phyloP scores from a whole-genome alignment of 2,329 filamentous ascomycete species.

The Botryotinia calthae region DNA sequence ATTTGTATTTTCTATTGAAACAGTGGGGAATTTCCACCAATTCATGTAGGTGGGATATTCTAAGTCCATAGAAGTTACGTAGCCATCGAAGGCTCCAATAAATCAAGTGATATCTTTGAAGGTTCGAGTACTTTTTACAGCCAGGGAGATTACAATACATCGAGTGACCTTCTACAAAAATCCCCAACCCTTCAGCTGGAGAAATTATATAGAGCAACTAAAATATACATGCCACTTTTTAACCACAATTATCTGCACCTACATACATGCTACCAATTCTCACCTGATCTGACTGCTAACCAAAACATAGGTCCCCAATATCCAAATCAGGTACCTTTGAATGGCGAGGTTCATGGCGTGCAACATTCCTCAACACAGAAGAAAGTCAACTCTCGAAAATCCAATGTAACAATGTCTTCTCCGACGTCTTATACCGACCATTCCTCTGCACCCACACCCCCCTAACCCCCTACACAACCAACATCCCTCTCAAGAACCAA shows the following conservation, averaged over 20 bases:
- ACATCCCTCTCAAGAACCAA: slow-evolving; percentile 70
- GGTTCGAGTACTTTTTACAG: not conserved
- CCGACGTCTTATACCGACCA: slow-evolving; percentile 84
- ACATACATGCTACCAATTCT: not conserved
- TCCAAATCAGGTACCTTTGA: slow-evolving; percentile 37
- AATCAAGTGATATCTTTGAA: not conserved
- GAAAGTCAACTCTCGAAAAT: slow-evolving; percentile 53
- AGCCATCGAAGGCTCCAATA: not conserved
- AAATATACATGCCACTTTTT: not conserved
- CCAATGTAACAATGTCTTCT: slow-evolving; percentile 77
- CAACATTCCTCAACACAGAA: slow-evolving; percentile 66
- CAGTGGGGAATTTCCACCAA: not conserved
- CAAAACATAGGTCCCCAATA: slow-evolving; percentile 29
- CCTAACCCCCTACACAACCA: slow-evolving; percentile 62
- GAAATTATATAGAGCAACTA: not conserved
- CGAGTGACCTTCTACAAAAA: not conserved
- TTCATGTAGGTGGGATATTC: not conserved
- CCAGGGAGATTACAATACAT: not conserved
- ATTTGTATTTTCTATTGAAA: not conserved
- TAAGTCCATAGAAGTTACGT: not conserved
- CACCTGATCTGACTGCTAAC: slow-evolving; percentile 22
- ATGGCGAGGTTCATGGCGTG: slow-evolving; percentile 85
- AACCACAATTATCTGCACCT: not conserved
- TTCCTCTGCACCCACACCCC: slow-evolving; percentile 82
- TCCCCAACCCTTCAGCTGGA: not conserved